These are phyloP conservation scores for Amanita molliuscula DNA, from an alignment of 768 basidiomycete genomes.

Conservation along the genomic window DNA sequence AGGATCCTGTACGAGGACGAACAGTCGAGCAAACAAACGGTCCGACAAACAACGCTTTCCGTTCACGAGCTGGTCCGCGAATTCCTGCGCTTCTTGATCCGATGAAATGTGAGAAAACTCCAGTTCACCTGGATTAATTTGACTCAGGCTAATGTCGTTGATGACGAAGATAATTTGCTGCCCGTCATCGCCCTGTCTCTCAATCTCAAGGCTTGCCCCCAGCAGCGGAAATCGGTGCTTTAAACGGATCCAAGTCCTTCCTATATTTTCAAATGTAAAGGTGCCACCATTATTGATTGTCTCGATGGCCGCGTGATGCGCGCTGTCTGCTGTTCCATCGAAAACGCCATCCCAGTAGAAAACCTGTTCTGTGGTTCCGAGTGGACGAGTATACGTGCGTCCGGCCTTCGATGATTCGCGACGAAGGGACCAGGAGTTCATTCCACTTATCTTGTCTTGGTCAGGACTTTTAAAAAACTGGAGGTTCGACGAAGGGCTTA, in stretches of 20 bases:
- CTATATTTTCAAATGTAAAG: slow-evolving; percentile 18
- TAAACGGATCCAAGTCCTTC: slow-evolving; percentile 25
- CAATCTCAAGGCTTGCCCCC: slow-evolving; percentile 22
- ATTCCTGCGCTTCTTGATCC: slow-evolving; percentile 16
- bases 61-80: slow-evolving; percentile 14
- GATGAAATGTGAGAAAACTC: slow-evolving; percentile 17
- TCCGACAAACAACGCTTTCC: slow-evolving; percentile 22
- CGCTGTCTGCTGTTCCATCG: slow-evolving; percentile 25
- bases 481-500: no score
- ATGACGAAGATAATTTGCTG: slow-evolving; percentile 24
- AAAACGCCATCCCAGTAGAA: slow-evolving; percentile 25
- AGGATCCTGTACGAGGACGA: slow-evolving; percentile 21
- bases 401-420: neutral
- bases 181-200: slow-evolving; percentile 10
- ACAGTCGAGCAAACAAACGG: slow-evolving; percentile 22
- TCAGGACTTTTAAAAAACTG: no score
- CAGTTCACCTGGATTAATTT: slow-evolving; percentile 21
- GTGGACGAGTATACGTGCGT: slow-evolving; percentile 17
- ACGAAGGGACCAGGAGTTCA: slow-evolving; percentile 27
- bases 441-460: neutral
- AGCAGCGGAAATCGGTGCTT: slow-evolving; percentile 34
- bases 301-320: slow-evolving; percentile 18
- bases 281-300: slow-evolving; percentile 4
- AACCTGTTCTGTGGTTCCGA: slow-evolving; percentile 21
- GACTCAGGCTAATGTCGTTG: slow-evolving; percentile 19